Base-by-base conservation (phyloP, 1,284 basidiomycete species). In the Hemileccinum hortonii region DNA sequence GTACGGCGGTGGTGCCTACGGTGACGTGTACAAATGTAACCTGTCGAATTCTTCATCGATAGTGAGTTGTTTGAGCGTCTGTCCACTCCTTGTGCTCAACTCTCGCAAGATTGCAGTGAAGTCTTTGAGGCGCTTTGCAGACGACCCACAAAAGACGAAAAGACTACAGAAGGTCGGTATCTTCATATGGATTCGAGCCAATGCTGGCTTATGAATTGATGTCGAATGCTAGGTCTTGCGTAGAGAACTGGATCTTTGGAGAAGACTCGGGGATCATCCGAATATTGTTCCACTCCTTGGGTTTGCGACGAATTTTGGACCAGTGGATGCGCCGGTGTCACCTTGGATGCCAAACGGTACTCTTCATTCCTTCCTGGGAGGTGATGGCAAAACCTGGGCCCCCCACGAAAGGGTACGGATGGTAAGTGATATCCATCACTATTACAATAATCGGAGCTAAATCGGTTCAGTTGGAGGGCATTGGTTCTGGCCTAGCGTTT, bases 301-400 rank as follows among this genome's bases (percentile, higher is more conserved):
- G 21, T 7, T 50, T 14, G 43, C 16, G n/a, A 45, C 9, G 43
- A 40, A 50, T 24, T 40, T 50, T 16, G 49, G 49, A 26, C 49
- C 37, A 2, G 43, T 39, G 4, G 43, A 50, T 26, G 42, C 36
- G 12, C 14, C 15, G 16, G 49, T 50, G n/a, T 46, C 49, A 7
- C 43, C 49, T 26, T 50, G 49, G 49, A 32, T 40, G 43, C 6
- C 6, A 10, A 50, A 50, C 6, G 36, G 49, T 16, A 46, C 49
- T 15, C 49, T 47, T 18, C 36, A 50, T 29, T 39, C 22, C 9
- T 50, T 50, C 36, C 19, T 50, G n/a, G 16, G 16, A n/a, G 21
- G n/a, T 11, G 10, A 6, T 1, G 43, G 30, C n/a, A 19, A 3
- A 11, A 26, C 16, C 19, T 30, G 24, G 16, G 8, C 29, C 4